Base-by-base conservation (phyloP, 345 rosid genomes). In the Populus tremula region DNA sequence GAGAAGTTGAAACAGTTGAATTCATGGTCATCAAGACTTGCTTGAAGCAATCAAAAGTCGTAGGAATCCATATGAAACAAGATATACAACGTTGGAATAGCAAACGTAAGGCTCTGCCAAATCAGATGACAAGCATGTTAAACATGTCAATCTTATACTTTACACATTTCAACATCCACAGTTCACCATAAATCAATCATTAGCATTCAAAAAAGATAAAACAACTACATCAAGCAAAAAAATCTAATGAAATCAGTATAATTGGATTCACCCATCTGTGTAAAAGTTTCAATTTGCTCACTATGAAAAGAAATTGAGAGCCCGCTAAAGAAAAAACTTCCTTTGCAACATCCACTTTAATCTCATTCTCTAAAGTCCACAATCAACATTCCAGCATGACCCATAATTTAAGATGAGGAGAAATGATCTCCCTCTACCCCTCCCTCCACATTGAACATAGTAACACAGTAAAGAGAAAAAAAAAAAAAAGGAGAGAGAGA, bases 1-100 rank as follows among this genome's bases (percentile, higher is more conserved):
- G 84, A 36, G 88, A 78, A 11, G 85, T 67, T n/a, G 90, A 87
- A 74, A 84, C 69, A 12, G 86, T 86, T 54, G 91, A 88, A 77
- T 82, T 84, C 95, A 90, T 92, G 68, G 84, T 38, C 82, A 80
- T 69, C 72, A 76, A 56, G 67, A 69, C 49, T 23, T 29, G 62
- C 75, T 82, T 78, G 76, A 70, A 80, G 70, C 69, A 61, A 78
- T 74, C 69, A 80, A 76, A 59, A 76, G 78, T 16, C 5, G 67
- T 36, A 47, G 49, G 68, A 64, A 74, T 20, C 70, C 62, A 65
- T n/a, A 69, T 67, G 64, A 77, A 73, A 71, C 64, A 71, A n/a
- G 75, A 53, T 14, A 50, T 11, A 21, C 39, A 71, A 18, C 16
- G 75, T 25, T 33, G 75, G 41, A 31, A n/a, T 16, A 63, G 67